phyloP scores from a whole-genome alignment of 2,329 filamentous ascomycete genomes.

The Pyricularia grisea region DNA sequence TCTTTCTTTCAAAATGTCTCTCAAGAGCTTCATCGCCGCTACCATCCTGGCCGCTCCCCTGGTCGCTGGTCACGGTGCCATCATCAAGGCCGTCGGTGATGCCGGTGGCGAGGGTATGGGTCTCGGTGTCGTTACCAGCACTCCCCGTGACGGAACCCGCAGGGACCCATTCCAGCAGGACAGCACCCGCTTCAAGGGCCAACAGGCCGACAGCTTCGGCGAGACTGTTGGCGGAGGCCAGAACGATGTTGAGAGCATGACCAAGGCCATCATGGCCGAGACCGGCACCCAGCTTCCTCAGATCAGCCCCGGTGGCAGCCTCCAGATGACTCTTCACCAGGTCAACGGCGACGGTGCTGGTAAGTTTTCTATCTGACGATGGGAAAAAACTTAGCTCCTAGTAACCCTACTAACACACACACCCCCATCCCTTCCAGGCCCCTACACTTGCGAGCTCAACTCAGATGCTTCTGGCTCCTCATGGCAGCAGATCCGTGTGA shows the following conservation, averaged over 20 bases:
- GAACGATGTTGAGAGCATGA: slow-evolving; percentile 48
- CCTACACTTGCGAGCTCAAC: slow-evolving; percentile 57
- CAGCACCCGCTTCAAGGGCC: slow-evolving; percentile 50
- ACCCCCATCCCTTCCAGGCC: slow-evolving; percentile 25
- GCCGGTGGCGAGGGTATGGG: slow-evolving; percentile 45
- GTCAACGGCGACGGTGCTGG: slow-evolving; percentile 53
- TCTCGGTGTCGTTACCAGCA: slow-evolving; percentile 41
- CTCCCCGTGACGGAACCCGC: slow-evolving; percentile 51
- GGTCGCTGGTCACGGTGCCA: slow-evolving; percentile 51
- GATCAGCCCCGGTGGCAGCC: slow-evolving; percentile 43
- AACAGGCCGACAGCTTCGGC: slow-evolving; percentile 40
- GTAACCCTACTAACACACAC: background rate
- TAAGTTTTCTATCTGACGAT: background rate
- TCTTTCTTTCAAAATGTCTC: slow-evolving; percentile 16
- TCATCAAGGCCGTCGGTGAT: slow-evolving; percentile 47
- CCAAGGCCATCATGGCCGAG: slow-evolving; percentile 44
- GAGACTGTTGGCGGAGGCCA: slow-evolving; percentile 47
- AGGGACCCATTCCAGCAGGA: slow-evolving; percentile 56
- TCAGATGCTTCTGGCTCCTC: slow-evolving; percentile 43
- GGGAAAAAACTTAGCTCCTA: background rate
- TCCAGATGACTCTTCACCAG: slow-evolving; percentile 57
- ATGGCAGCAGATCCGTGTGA: slow-evolving; percentile 46
- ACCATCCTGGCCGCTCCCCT: slow-evolving; percentile 44
- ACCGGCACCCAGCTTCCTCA: slow-evolving; percentile 50
- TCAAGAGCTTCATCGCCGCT: slow-evolving; percentile 26